Base-by-base conservation (phyloP, 2,329 filamentous ascomycete species). In the Colletotrichum orbiculare region DNA sequence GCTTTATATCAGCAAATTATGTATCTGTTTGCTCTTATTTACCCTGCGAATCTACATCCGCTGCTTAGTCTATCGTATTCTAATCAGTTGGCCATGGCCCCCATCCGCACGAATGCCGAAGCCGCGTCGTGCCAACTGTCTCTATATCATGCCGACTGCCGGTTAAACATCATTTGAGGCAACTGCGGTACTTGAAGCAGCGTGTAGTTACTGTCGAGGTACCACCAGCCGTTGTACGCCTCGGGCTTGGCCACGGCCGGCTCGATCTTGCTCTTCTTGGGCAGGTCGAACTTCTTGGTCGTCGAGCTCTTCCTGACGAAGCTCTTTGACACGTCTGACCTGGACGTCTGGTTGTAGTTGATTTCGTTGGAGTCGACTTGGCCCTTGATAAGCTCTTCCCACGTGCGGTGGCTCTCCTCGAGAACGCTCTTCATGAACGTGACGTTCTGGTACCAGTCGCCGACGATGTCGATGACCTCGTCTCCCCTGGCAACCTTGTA, bases 341-440 rank as follows among this genome's bases (percentile, higher is more conserved):
- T 69, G 39, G 70, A 75, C 0, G 79, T 82, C 73, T 82, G 80
- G 68, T 79, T 78, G 66, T 73, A 76, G 70, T 76, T 79, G 68
- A 81, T 78, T 68, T 78, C 71, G 12, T 74, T 73, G 7, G 73
- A 72, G 57, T 78, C 70, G 7, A 76, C 76, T 37, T 73, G 72
- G 53, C 77, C 79, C 1, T 66, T 72, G n/a, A 79, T 71, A 2
- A 82, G 75, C 5, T 80, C 73, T 12, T 73, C 56, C 79, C 79
- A 81, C 58, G 73, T 77, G 1, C 66, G 71, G 64, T 81, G 77
- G 64, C 78, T 78, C 52, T 79, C 72, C 45, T 70, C 70, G 58
- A 81, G 69, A 33, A 73, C 70, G 8, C 72, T 63, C 46, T 72
- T 56, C 50, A 74, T 73, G 59, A 75, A 75, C 34, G 72, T 71